Percentiles rank a stretch among this genome's conserved stretches.
These are phyloP conservation scores for Phytophthora tubulina DNA, from an alignment of 352 stramenopile species.

Conservation along the genomic window DNA sequence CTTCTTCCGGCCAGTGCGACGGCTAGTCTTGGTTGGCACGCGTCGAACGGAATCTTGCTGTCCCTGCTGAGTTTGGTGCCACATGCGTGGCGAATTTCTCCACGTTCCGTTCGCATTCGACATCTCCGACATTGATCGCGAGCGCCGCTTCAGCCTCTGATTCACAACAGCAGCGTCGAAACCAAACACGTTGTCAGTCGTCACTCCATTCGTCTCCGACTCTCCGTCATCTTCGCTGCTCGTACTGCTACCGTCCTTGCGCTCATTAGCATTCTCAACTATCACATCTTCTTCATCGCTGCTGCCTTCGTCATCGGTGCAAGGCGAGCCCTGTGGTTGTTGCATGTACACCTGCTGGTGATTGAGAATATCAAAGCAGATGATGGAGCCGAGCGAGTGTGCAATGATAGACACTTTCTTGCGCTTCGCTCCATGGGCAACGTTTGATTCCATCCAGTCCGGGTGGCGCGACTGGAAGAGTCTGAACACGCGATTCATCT, in stretches of 20 bases:
- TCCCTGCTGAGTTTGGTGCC: constrained; percentile 12
- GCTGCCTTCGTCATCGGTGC: constrained; percentile 50
- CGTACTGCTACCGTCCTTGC: constrained; percentile 25
- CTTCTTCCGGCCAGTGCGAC: constrained; percentile 28
- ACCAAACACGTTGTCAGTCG: constrained; percentile 37
- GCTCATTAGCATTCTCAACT: constrained; percentile 29
- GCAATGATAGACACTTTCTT: constrained; percentile 91
- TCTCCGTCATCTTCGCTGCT: constrained; percentile 32
- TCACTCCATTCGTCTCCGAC: not conserved
- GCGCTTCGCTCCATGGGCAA: constrained; percentile 28
- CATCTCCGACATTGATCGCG: constrained; percentile 58
- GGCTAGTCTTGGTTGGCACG: constrained; percentile 11
- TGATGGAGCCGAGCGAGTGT: constrained; percentile 92
- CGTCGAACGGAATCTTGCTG: constrained; percentile 13
- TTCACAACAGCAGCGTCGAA: constrained; percentile 46
- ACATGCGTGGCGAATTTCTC: constrained; percentile 29
- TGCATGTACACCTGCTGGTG: constrained; percentile 66
- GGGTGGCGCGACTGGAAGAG: constrained; percentile 77
- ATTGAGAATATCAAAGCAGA: constrained; percentile 93
- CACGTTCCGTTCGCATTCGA: constrained; percentile 24
- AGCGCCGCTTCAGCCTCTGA: constrained; percentile 46
- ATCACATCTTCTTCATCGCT: constrained; percentile 47
- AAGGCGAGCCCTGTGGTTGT: constrained; percentile 32
- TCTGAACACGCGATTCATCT: constrained; percentile 92
- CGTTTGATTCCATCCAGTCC: constrained; percentile 48